Evolutionary conservation across 2,329 filamentous ascomycete species (phyloP).

Genomic region (Thielaviopsis punctulata): DNA sequence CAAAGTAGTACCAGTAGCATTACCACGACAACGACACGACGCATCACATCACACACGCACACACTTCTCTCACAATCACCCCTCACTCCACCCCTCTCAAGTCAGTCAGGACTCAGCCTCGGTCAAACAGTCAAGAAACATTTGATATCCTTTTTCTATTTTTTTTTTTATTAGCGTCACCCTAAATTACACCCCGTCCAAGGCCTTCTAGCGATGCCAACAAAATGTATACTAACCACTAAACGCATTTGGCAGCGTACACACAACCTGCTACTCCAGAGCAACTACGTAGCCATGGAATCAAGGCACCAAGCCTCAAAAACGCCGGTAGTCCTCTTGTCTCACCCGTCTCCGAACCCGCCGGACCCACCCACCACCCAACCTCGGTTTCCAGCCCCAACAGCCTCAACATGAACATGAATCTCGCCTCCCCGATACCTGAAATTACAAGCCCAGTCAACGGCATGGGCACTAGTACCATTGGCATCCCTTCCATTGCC

Average conservation of each 20-base stretch:
- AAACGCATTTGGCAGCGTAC: slow-evolving; percentile 31
- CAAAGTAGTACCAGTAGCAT: neutral
- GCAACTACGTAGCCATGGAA: slow-evolving; percentile 14
- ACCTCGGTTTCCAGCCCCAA: slow-evolving; percentile 2
- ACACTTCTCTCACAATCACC: neutral
- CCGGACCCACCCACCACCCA: neutral
- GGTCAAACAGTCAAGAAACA: neutral
- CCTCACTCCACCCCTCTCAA: neutral
- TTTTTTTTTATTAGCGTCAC: neutral
- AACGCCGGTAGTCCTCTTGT: slow-evolving; percentile 3
- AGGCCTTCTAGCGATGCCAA: neutral
- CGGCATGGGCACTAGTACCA: slow-evolving; percentile 16
- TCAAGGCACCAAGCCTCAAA: slow-evolving; percentile 18
- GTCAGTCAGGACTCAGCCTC: neutral
- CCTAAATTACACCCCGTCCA: neutral
- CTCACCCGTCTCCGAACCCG: slow-evolving; percentile 1
- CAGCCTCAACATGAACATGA: neutral
- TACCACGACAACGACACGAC: neutral
- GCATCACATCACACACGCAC: neutral
- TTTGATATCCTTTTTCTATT: neutral
- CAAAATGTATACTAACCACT: neutral
- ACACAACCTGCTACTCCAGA: slow-evolving; percentile 39
- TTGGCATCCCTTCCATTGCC: slow-evolving; percentile 16
- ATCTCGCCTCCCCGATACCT: slow-evolving; percentile 13
- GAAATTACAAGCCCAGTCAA: slow-evolving; percentile 17